Conservation (phyloP, 2,329 filamentous ascomycete genomes). For the Purpureocillium lavendulum region DNA sequence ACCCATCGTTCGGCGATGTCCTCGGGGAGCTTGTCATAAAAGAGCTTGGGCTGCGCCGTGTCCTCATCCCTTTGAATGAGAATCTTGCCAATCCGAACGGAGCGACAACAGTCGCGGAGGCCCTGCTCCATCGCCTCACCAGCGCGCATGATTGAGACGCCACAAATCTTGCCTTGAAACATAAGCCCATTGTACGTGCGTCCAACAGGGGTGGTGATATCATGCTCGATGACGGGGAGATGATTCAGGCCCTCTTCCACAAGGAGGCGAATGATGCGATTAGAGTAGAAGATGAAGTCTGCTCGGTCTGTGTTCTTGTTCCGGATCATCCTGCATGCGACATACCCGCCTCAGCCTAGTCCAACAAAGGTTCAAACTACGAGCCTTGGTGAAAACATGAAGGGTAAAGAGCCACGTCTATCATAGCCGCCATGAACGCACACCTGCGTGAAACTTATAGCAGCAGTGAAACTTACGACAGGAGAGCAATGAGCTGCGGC, state of each 20-base stretch:
- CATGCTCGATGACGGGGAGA: slow-evolving; percentile 80
- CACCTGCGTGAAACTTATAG: too few relatives aligned
- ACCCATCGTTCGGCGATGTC: slow-evolving; percentile 94
- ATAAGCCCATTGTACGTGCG: slow-evolving; percentile 81
- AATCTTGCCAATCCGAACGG: slow-evolving; percentile 97
- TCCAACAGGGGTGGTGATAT: slow-evolving; percentile 85
- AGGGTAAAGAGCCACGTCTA: too few relatives aligned
- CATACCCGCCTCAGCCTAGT: slow-evolving; percentile 9
- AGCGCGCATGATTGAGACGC: slow-evolving; percentile 96
- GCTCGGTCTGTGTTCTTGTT: slow-evolving; percentile 83
- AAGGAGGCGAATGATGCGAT: slow-evolving; percentile 90
- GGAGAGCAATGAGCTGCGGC: slow-evolving; percentile 89
- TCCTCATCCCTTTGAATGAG: slow-evolving; percentile 96
- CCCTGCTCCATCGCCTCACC: slow-evolving; percentile 99
- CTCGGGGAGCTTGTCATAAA: slow-evolving; percentile 94
- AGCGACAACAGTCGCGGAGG: slow-evolving; percentile 89
- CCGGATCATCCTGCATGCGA: slow-evolving; percentile 73
- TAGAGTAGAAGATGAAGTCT: slow-evolving; percentile 99
- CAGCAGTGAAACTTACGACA: slow-evolving; percentile 64
- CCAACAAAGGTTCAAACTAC: too few relatives aligned
- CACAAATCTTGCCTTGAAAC: slow-evolving; percentile 97
- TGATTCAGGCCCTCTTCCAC: slow-evolving; percentile 98
- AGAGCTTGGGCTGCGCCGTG: slow-evolving; percentile 82
- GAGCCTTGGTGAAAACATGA: too few relatives aligned
- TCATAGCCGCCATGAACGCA: too few relatives aligned